Base-by-base conservation (phyloP, 305 asterid species). In the Fraxinus nigra region DNA sequence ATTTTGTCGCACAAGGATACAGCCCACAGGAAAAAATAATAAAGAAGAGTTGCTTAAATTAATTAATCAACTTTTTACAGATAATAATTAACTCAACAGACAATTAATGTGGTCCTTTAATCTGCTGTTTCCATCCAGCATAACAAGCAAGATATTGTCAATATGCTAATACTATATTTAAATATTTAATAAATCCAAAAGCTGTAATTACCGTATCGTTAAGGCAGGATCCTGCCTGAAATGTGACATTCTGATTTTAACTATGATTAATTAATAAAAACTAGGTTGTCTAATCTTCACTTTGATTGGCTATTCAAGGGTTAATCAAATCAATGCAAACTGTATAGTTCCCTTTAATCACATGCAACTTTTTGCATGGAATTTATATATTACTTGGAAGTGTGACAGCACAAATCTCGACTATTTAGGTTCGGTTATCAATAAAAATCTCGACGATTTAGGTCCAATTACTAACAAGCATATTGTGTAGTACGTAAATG, bases 21-120 rank as follows among this genome's bases (percentile, higher is more conserved):
- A 87, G 82, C 83, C 85, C 85, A 85, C 77, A 65, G 78, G 46
- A 61, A 63, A 13, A 69, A 69, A 13, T 26, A 79, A 65, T 10
- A 24, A 14, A 78, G 80, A 86, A 77, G 72, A 76, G 63, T 79
- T 20, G 63, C 80, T 79, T 24, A 81, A 82, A 46, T 85, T 77
- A 67, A 67, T 83, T 56, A 78, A 80, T 79, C 76, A 48, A 40
- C 76, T 37, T 61, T 37, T 5, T 61, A 79, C 73, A 73, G 16
- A 73, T 83, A 78, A 85, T 84, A 72, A 34, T 81, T 82, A 79
- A 85, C 56, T 77, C 22, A 85, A 90, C 89, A 80, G 92, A 92
- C 96, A 91, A 88, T 88, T 92, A 80, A 90, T 85, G 96, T 90
- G 97, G 94, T 90, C 94, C 94, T 91, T 91, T 82, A 86, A 85